Percentiles rank a stretch among this genome's conserved stretches.
Evolutionary conservation across 2,329 filamentous ascomycete genomes (phyloP).

Genomic region (Hirsutella rhossiliensis): DNA sequence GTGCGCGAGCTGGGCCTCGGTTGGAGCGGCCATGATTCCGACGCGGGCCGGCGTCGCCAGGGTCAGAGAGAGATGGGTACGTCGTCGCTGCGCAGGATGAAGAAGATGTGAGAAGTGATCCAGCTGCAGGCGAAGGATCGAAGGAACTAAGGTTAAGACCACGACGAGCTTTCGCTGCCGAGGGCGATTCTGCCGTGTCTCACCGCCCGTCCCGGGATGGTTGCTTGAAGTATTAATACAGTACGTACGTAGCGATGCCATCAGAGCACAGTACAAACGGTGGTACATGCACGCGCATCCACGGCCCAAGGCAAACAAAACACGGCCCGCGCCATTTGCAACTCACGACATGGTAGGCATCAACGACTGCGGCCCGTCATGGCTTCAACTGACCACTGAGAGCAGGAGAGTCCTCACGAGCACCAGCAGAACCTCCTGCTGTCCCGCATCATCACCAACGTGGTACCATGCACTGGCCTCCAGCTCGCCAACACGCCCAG

Average conservation of each 20-base stretch:
- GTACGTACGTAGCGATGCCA: too few species aligned
- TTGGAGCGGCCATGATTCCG: conserved; percentile 51
- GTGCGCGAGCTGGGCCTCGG: conserved; percentile 68
- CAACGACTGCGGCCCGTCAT: background rate
- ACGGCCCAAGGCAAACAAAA: too few species aligned
- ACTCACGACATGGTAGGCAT: background rate
- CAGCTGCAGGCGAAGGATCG: background rate
- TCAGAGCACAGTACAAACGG: background rate
- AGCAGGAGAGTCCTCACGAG: conserved; percentile 86
- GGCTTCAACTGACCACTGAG: background rate
- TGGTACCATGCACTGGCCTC: conserved; percentile 47
- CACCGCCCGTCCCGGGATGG: conserved; percentile 14
- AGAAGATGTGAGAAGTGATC: background rate
- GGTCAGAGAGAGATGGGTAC: too few species aligned
- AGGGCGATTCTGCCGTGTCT: conserved; percentile 18
- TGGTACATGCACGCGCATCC: too few species aligned
- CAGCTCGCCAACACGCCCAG: background rate
- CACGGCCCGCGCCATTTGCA: too few species aligned
- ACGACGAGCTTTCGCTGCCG: background rate
- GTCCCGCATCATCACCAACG: conserved; percentile 92
- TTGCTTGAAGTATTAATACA: background rate
- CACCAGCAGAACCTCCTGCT: conserved; percentile 92
- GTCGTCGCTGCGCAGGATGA: background rate
- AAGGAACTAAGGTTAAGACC: background rate
- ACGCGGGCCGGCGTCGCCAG: conserved; percentile 14